Conservation (phyloP, 1,284 basidiomycete genomes). For the Thecaphora thlaspeos region DNA sequence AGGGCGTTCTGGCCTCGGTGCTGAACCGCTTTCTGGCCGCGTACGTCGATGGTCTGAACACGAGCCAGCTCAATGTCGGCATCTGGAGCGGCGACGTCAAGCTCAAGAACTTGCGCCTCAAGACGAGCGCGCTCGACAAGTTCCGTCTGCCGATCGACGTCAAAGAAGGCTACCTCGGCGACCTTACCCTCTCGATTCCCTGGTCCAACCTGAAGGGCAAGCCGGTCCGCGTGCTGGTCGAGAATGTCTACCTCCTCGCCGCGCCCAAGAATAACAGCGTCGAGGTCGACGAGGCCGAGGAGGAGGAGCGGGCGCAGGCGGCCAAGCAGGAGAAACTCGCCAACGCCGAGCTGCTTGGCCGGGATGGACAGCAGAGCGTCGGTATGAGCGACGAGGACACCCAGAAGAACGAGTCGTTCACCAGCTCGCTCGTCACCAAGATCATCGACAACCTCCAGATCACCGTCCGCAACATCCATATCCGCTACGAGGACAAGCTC, state of each 20-base stretch:
- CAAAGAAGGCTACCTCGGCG: slow-evolving; percentile 86
- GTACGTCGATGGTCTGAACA: slow-evolving; percentile 94
- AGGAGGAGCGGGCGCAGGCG: slow-evolving; percentile 76
- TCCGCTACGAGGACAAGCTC: slow-evolving; percentile 92
- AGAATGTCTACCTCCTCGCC: slow-evolving; percentile 94
- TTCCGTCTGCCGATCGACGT: slow-evolving; percentile 95
- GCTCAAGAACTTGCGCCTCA: slow-evolving; percentile 74
- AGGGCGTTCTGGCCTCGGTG: slow-evolving; percentile 55
- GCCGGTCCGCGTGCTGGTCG: slow-evolving; percentile 86
- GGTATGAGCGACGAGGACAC: slow-evolving; percentile 63
- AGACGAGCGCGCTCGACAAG: slow-evolving; percentile 92
- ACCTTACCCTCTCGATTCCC: slow-evolving; percentile 86
- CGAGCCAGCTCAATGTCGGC: slow-evolving; percentile 90
- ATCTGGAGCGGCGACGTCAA: slow-evolving; percentile 90
- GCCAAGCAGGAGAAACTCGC: slow-evolving; percentile 85
- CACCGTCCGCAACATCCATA: slow-evolving; percentile 66
- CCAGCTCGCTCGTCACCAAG: slow-evolving; percentile 82
- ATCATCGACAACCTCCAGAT: slow-evolving; percentile 96
- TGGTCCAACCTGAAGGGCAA: slow-evolving; percentile 93
- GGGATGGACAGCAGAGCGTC: slow-evolving; percentile 23
- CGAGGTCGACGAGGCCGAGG: slow-evolving; percentile 76
- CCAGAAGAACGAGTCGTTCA: slow-evolving; percentile 75
- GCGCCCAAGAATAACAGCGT: slow-evolving; percentile 73
- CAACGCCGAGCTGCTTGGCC: slow-evolving; percentile 75
- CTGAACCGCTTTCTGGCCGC: slow-evolving; percentile 83